phyloP scores from a whole-genome alignment of 805 yeast genomes.

The Candida taoyuanica region DNA sequence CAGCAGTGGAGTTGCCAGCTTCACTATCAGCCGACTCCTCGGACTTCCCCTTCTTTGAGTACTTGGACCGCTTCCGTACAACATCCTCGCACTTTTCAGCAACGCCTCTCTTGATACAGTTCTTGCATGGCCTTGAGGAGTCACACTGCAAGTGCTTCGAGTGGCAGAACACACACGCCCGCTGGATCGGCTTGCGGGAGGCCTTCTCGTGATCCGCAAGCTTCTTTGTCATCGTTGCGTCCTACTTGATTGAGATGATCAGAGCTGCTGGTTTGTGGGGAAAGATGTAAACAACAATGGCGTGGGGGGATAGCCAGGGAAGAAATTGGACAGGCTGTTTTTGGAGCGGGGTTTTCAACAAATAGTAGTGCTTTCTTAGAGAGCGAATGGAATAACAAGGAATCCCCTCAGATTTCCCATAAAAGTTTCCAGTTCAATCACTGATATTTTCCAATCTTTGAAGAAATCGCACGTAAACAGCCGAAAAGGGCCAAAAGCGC shows the following conservation, averaged over 20 bases:
- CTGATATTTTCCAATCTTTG: too few relatives aligned
- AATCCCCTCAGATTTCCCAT: too few relatives aligned
- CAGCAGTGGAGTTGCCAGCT: not conserved
- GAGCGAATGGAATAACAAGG: too few relatives aligned
- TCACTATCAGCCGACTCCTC: not conserved
- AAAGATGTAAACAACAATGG: not conserved
- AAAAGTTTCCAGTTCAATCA: too few relatives aligned
- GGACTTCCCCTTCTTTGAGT: conserved; percentile 13
- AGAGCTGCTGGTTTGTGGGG: not conserved
- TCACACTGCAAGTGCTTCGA: conserved; percentile 72
- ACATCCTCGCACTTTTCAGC: conserved; percentile 54
- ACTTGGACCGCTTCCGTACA: conserved; percentile 45
- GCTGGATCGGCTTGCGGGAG: conserved; percentile 54
- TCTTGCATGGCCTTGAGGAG: conserved; percentile 59
- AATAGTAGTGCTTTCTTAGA: too few relatives aligned
- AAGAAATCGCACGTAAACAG: too few relatives aligned
- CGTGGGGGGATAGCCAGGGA: too few relatives aligned
- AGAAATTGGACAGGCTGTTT: too few relatives aligned
- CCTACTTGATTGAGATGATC: too few relatives aligned
- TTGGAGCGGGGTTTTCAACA: too few relatives aligned
- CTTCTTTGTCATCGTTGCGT: conserved; percentile 51
- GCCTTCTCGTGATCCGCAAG: conserved; percentile 50
- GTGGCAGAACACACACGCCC: conserved; percentile 74
- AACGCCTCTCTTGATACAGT: conserved; percentile 61
- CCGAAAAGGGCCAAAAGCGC: too few relatives aligned